Percentiles rank a stretch among this genome's conserved stretches.
Conservation (phyloP, 805 yeast species). For the Starmerella sp. region DNA sequence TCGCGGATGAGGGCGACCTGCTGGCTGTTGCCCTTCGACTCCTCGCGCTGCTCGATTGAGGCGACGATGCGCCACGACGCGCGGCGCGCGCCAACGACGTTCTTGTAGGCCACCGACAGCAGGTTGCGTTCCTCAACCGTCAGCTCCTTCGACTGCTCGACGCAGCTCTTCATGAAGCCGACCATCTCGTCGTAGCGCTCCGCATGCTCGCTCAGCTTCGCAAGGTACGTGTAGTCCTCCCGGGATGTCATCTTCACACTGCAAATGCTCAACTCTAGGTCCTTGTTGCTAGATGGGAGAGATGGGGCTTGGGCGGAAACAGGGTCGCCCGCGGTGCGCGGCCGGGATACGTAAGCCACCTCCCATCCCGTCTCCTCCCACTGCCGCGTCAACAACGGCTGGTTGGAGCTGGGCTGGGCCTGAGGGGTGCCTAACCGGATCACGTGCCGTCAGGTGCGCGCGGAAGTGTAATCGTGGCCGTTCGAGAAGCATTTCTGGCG, state of each 20-base stretch:
- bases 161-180: slow-evolving; percentile 95
- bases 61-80: slow-evolving; percentile 99
- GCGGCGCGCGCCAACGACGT: slow-evolving; percentile 98
- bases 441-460: not conserved
- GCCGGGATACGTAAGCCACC: slow-evolving; percentile 4
- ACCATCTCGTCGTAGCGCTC: slow-evolving; percentile 99
- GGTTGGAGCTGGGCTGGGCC: not conserved
- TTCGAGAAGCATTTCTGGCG: not conserved
- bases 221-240: slow-evolving; percentile 96
- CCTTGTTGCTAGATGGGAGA: slow-evolving; percentile 2
- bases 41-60: slow-evolving; percentile 97
- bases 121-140: slow-evolving; percentile 97
- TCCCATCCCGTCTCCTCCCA: not conserved
- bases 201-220: slow-evolving; percentile 98
- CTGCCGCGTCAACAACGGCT: not conserved
- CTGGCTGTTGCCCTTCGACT: slow-evolving; percentile 83
- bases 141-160: slow-evolving; percentile 55
- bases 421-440: not conserved
- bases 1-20: slow-evolving; percentile 88
- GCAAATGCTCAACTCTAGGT: not conserved
- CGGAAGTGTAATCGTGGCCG: not conserved
- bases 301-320: slow-evolving; percentile 9
- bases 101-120: slow-evolving; percentile 94
- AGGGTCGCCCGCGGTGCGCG: slow-evolving; percentile 6
- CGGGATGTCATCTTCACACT: slow-evolving; percentile 40